Evolutionary conservation across 2,329 filamentous ascomycete species (phyloP).

Genomic region (Ilyonectria robusta): DNA sequence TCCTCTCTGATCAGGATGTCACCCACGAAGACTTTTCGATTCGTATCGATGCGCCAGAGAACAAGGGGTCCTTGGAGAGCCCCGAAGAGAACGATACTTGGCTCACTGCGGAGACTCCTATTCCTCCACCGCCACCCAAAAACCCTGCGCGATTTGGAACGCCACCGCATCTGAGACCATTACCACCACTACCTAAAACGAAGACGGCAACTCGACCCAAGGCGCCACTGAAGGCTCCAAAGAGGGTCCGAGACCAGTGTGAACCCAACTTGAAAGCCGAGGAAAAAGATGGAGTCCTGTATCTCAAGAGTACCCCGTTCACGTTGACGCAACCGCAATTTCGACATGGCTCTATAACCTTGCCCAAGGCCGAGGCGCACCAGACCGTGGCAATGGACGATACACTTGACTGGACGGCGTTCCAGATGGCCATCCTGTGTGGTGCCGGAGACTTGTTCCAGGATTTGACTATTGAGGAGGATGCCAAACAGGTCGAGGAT

Average conservation of each 20-base stretch:
- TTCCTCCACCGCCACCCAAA: conserved; percentile 40
- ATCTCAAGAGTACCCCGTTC: conserved; percentile 63
- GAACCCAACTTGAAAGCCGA: conserved; percentile 41
- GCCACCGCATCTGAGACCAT: conserved; percentile 18
- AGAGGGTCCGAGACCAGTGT: conserved; percentile 16
- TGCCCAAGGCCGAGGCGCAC: conserved; percentile 61
- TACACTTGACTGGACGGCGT: conserved; percentile 74
- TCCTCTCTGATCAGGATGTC: conserved; percentile 40
- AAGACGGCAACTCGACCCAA: conserved; percentile 33
- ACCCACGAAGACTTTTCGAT: conserved; percentile 45
- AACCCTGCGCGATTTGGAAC: conserved; percentile 38
- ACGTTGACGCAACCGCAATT: conserved; percentile 65
- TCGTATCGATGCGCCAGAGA: conserved; percentile 8
- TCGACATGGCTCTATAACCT: conserved; percentile 69
- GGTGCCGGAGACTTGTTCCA: conserved; percentile 67
- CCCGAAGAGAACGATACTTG: conserved; percentile 17
- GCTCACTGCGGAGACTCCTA: neutral
- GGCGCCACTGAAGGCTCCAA: conserved; percentile 18
- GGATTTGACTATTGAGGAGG: conserved; percentile 61
- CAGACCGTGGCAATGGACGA: conserved; percentile 59
- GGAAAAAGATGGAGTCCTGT: conserved; percentile 62
- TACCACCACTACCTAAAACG: conserved; percentile 47
- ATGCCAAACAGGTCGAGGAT: conserved; percentile 59
- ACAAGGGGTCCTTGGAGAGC: conserved; percentile 21
- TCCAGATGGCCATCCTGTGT: conserved; percentile 75